Percentiles rank a stretch among this genome's conserved stretches.
These are phyloP conservation scores for Lichina pygmaea DNA, from an alignment of 495 filamentous ascomycete genomes.

Conservation along the genomic window DNA sequence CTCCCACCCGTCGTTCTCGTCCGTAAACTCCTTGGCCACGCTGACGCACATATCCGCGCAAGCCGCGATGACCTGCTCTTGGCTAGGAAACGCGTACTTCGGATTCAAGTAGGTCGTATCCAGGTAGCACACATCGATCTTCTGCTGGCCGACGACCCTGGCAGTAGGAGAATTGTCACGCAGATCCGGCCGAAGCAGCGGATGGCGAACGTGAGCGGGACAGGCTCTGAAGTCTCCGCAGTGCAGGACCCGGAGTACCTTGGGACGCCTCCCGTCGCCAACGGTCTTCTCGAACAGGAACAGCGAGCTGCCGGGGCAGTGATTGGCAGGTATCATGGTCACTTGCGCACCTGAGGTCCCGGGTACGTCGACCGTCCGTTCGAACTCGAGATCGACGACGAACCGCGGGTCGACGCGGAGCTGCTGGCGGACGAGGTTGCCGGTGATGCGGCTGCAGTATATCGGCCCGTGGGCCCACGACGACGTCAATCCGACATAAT, in stretches of 20 bases:
- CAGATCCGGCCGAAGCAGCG: constrained; percentile 47
- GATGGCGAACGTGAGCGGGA: constrained; percentile 61
- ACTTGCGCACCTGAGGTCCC: constrained; percentile 56
- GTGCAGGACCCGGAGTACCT: constrained; percentile 57
- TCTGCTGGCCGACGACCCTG: constrained; percentile 41
- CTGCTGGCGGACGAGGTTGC: constrained; percentile 64
- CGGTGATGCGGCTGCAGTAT: constrained; percentile 83
- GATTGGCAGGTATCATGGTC: constrained; percentile 90
- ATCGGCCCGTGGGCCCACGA: constrained; percentile 87
- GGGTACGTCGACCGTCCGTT: constrained; percentile 52
- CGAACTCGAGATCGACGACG: constrained; percentile 67
- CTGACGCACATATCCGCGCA: constrained; percentile 72
- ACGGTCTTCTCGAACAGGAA: constrained; percentile 71
- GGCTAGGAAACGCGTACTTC: constrained; percentile 79
- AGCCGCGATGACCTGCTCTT: constrained; percentile 61
- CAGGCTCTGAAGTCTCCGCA: constrained; percentile 92
- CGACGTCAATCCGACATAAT: constrained; percentile 74
- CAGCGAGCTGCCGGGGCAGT: constrained; percentile 83
- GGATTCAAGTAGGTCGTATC: constrained; percentile 95
- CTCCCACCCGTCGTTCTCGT: constrained; percentile 24
- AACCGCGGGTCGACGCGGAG: constrained; percentile 67
- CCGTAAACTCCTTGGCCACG: constrained; percentile 26
- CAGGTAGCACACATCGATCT: constrained; percentile 81
- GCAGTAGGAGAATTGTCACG: constrained; percentile 36
- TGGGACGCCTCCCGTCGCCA: constrained; percentile 26